These are phyloP conservation scores for Cyclotella sp. DNA, from an alignment of 108 stramenopile genomes.

Conservation along the genomic window DNA sequence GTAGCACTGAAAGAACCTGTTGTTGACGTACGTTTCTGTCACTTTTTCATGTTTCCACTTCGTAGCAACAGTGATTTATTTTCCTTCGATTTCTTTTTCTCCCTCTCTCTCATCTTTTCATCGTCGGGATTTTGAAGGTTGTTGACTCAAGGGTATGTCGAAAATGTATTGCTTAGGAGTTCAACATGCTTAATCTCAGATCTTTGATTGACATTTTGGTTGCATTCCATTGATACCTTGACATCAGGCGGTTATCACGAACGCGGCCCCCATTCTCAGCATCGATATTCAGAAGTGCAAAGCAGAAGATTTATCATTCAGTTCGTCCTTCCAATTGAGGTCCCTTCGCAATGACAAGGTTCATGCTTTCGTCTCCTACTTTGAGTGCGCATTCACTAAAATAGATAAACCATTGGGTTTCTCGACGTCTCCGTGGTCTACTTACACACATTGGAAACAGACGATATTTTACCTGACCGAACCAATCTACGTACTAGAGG, in stretches of 20 bases:
- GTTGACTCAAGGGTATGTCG: slow-evolving; percentile 24
- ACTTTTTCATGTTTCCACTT: not conserved
- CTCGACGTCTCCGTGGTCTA: slow-evolving; percentile 91
- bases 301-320: slow-evolving; percentile 90
- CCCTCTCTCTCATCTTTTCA: not conserved
- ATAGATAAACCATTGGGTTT: slow-evolving; percentile 96
- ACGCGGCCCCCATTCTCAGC: slow-evolving; percentile 83
- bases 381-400: slow-evolving; percentile 95
- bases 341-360: slow-evolving; percentile 85
- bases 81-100: not conserved
- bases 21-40: slow-evolving; percentile 78
- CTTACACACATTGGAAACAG: slow-evolving; percentile 99
- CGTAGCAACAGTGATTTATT: not conserved
- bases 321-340: slow-evolving; percentile 67
- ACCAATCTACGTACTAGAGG: slow-evolving; percentile 64
- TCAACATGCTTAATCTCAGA: too few relatives aligned
- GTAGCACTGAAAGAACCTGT: slow-evolving; percentile 93
- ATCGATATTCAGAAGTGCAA: slow-evolving; percentile 91
- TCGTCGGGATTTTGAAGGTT: not conserved
- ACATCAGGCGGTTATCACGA: slow-evolving; percentile 69
- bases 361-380: slow-evolving; percentile 94
- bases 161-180: not conserved
- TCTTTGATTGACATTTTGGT: not conserved
- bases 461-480: slow-evolving; percentile 84
- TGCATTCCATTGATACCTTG: not conserved